phyloP scores from a whole-genome alignment of 331 rosid species.

The Rhamnella rubrinervis region DNA sequence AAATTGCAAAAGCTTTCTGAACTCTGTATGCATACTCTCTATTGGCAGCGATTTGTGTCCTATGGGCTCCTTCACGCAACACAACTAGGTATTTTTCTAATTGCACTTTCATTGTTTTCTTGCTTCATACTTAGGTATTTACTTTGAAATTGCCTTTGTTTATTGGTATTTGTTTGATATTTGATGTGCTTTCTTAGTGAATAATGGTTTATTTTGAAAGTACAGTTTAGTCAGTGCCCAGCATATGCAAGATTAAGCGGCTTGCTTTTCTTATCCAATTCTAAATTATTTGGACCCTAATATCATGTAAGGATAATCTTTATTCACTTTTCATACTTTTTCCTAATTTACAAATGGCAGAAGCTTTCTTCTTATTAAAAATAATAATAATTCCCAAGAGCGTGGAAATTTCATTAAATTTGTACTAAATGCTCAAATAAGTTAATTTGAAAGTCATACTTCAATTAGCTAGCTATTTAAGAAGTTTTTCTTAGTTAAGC shows the following conservation, averaged over 20 bases:
- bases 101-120: background rate
- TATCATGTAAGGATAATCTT: no score
- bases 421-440: no score
- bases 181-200: background rate
- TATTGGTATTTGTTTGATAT: background rate
- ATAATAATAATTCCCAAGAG: background rate
- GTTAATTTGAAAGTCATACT: no score
- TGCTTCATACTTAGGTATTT: background rate
- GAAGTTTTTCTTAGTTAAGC: no score
- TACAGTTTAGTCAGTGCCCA: no score
- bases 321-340: background rate
- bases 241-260: no score
- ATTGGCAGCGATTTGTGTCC: constrained; percentile 63
- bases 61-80: constrained; percentile 95
- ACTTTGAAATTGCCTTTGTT: no score
- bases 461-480: no score
- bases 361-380: background rate
- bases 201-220: no score
- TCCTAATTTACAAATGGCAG: background rate
- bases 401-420: background rate
- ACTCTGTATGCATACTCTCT: constrained; percentile 66
- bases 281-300: no score
- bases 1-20: constrained; percentile 93
- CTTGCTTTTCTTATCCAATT: no score
- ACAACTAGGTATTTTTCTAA: constrained; percentile 61